Evolutionary conservation across 2,329 filamentous ascomycete species (phyloP).

Genomic region (Knoxdaviesia capensis): DNA sequence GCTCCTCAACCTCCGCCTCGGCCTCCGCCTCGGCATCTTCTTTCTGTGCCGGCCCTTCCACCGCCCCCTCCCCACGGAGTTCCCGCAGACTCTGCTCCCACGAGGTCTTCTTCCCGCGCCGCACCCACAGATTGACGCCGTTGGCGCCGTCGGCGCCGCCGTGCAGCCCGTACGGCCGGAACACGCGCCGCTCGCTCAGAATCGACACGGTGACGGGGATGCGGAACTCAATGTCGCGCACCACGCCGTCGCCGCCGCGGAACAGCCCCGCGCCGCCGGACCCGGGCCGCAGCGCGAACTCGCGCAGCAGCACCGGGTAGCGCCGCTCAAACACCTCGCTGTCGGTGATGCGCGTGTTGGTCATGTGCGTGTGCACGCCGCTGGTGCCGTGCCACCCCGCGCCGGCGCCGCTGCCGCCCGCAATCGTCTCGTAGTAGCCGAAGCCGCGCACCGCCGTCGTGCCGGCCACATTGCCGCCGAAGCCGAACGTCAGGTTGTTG

Average conservation of each 20-base stretch:
- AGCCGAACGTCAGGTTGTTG: constrained; percentile 72
- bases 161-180: constrained; percentile 49
- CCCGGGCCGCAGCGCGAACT: constrained; percentile 44
- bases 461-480: constrained; percentile 26
- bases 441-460: constrained; percentile 18
- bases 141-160: constrained; percentile 63
- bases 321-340: constrained; percentile 22
- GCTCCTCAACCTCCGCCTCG: constrained; percentile 30
- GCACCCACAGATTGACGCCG: constrained; percentile 75
- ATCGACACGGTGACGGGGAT: constrained; percentile 62
- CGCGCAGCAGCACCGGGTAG: constrained; percentile 52
- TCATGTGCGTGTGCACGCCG: constrained; percentile 35
- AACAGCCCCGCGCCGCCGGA: constrained; percentile 48
- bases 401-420: constrained; percentile 48
- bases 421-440: constrained; percentile 40
- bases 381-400: constrained; percentile 24
- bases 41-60: constrained; percentile 6
- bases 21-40: constrained; percentile 4
- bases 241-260: constrained; percentile 51
- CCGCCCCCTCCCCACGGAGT: constrained; percentile 13
- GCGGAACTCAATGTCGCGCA: constrained; percentile 62
- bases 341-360: constrained; percentile 57
- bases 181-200: constrained; percentile 57
- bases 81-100: constrained; percentile 23
- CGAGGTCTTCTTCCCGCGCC: constrained; percentile 41